phyloP scores from a whole-genome alignment of 1,284 basidiomycete genomes.

The Fereydounia khargensis region DNA sequence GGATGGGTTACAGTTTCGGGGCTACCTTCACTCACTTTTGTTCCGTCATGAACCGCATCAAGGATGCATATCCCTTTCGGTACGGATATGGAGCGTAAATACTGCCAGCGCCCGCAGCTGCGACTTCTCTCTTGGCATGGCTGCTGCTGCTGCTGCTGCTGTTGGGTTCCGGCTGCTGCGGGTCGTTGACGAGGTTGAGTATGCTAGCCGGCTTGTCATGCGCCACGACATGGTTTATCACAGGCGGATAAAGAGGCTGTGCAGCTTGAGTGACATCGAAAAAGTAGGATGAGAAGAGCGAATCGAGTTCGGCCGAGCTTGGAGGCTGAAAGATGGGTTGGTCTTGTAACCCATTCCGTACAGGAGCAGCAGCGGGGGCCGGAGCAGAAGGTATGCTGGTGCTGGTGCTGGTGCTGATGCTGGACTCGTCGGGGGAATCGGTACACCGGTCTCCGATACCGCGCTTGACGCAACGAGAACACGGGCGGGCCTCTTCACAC shows the following conservation, averaged over 20 bases:
- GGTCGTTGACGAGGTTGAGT: too few relatives aligned
- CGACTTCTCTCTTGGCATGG: background rate
- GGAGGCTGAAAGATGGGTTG: slow-evolving; percentile 32
- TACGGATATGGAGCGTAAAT: slow-evolving; percentile 32
- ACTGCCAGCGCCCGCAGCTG: slow-evolving; percentile 13
- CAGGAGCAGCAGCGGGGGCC: too few relatives aligned
- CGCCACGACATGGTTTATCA: too few relatives aligned
- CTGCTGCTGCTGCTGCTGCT: background rate
- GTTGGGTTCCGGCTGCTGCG: background rate
- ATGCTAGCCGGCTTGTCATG: too few relatives aligned
- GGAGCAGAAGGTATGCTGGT: too few relatives aligned
- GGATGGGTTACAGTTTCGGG: too few relatives aligned
- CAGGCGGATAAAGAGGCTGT: too few relatives aligned
- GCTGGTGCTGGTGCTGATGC: too few relatives aligned
- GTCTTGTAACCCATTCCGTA: too few relatives aligned
- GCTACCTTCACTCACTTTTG: too few relatives aligned
- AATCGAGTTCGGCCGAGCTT: slow-evolving; percentile 29
- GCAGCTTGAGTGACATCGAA: slow-evolving; percentile 28
- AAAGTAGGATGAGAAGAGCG: slow-evolving; percentile 34
- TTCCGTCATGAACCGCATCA: slow-evolving; percentile 35
- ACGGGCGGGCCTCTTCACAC: slow-evolving; percentile 58
- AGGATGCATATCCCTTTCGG: slow-evolving; percentile 27
- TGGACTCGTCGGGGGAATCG: slow-evolving; percentile 42
- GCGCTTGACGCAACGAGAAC: slow-evolving; percentile 59
- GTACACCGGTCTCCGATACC: slow-evolving; percentile 60